phyloP scores from a whole-genome alignment of 2,329 filamentous ascomycete species.

The Arthroderma sp. region DNA sequence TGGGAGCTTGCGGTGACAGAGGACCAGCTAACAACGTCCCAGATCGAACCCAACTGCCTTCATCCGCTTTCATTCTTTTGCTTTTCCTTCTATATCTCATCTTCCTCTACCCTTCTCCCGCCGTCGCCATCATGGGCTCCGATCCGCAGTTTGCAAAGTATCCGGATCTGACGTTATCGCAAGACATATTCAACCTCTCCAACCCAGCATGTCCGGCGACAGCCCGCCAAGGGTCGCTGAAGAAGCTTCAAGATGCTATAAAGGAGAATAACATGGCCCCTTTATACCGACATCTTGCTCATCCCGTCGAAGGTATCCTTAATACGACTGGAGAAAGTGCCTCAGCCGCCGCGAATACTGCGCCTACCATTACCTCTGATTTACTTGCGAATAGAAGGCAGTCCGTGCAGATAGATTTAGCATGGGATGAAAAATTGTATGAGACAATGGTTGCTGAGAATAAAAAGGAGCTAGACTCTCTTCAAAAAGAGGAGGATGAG shows the following conservation, averaged over 20 bases:
- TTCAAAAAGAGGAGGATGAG: constrained; percentile 82
- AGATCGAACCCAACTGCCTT: constrained; percentile 1
- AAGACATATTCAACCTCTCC: constrained; percentile 55
- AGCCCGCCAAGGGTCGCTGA: constrained; percentile 44
- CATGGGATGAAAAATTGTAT: constrained; percentile 88
- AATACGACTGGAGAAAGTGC: constrained; percentile 59
- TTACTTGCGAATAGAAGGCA: constrained; percentile 62
- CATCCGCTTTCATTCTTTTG: neutral
- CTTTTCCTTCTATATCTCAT: constrained; percentile 1
- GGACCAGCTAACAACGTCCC: constrained; percentile 3
- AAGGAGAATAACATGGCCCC: constrained; percentile 53
- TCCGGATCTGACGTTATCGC: constrained; percentile 50
- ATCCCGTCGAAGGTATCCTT: constrained; percentile 60
- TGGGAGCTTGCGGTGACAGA: too few relatives aligned
- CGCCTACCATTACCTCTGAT: constrained; percentile 49
- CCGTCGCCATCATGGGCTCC: constrained; percentile 35
- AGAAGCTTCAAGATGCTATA: constrained; percentile 51
- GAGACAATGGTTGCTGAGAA: constrained; percentile 63
- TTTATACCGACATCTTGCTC: constrained; percentile 51
- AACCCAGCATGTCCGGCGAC: constrained; percentile 43
- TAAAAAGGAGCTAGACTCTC: constrained; percentile 59
- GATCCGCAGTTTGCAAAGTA: constrained; percentile 54
- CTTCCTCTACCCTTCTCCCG: constrained; percentile 4
- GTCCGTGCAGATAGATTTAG: constrained; percentile 52
- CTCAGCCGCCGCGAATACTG: constrained; percentile 26